Percentiles rank a stretch among this genome's conserved stretches.
These are phyloP conservation scores for Vinca minor DNA, from an alignment of 257 asterid species.

Conservation along the genomic window DNA sequence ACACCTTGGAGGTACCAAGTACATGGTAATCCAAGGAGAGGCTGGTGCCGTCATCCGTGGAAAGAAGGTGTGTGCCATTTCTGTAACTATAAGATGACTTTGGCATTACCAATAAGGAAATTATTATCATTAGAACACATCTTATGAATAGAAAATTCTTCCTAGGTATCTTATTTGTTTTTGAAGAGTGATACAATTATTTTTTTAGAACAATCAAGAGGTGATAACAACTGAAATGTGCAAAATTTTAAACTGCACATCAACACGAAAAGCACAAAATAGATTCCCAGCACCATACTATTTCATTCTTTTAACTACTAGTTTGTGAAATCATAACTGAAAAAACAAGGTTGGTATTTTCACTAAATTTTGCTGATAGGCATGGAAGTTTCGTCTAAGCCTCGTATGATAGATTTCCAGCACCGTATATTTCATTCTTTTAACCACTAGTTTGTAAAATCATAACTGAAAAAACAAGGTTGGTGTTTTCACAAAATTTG, in stretches of 20 bases:
- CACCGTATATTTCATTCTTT: neutral
- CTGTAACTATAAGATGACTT: neutral
- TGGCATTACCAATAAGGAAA: neutral
- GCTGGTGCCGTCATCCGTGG: constrained; percentile 49
- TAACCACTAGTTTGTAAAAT: too few species aligned
- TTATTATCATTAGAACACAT: too few species aligned
- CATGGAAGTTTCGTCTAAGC: too few species aligned
- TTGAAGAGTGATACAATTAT: too few species aligned
- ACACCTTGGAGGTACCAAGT: constrained; percentile 34
- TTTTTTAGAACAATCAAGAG: too few species aligned
- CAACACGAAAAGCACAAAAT: too few species aligned
- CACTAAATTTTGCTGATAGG: too few species aligned
- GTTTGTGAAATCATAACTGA: neutral
- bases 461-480: neutral
- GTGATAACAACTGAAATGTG: too few species aligned
- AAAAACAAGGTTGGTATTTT: neutral
- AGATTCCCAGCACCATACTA: neutral
- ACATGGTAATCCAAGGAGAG: constrained; percentile 57
- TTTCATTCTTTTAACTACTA: neutral
- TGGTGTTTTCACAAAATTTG: neutral
- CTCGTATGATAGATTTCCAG: too few species aligned
- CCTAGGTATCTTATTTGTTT: too few species aligned
- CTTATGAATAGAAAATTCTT: too few species aligned
- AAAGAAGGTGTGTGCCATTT: constrained; percentile 30
- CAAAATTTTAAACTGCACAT: too few species aligned